Evolutionary conservation across 1,284 basidiomycete species (phyloP).

Genomic region (Neolentinus lepideus): DNA sequence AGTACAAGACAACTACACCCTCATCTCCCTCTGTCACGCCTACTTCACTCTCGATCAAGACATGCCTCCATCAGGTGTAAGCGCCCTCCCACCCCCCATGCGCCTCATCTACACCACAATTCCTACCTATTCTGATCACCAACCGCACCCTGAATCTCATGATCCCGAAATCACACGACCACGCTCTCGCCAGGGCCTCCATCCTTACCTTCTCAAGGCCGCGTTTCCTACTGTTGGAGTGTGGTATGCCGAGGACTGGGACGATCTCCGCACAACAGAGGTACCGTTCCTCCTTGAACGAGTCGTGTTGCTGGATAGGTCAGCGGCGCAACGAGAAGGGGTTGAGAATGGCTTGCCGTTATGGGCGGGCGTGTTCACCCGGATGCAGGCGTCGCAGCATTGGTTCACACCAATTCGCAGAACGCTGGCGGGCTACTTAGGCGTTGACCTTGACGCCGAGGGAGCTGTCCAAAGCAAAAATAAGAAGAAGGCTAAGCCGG

Average conservation of each 20-base stretch:
- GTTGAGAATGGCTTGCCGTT: slow-evolving; percentile 29
- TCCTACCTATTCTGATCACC: slow-evolving; percentile 43
- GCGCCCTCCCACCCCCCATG: slow-evolving; percentile 56
- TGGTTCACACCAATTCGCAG: slow-evolving; percentile 74
- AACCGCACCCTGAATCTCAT: slow-evolving; percentile 28
- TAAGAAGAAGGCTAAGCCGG: slow-evolving; percentile 26
- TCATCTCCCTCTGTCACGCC: slow-evolving; percentile 75
- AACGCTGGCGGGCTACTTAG: slow-evolving; percentile 47
- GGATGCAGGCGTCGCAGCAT: slow-evolving; percentile 40
- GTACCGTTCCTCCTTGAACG: slow-evolving; percentile 71
- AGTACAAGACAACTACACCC: slow-evolving; percentile 55
- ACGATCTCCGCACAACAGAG: slow-evolving; percentile 60
- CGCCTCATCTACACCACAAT: slow-evolving; percentile 70
- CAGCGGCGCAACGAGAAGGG: slow-evolving; percentile 37
- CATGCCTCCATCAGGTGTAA: slow-evolving; percentile 41
- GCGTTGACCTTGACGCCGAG: slow-evolving; percentile 12
- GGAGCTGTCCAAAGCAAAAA: background rate
- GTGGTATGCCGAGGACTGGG: slow-evolving; percentile 70
- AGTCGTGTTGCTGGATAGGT: slow-evolving; percentile 68
- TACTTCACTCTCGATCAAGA: slow-evolving; percentile 62
- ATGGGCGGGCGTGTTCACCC: slow-evolving; percentile 56
- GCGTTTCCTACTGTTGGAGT: slow-evolving; percentile 67
- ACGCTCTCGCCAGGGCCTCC: slow-evolving; percentile 49
- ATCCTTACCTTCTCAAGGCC: slow-evolving; percentile 56
- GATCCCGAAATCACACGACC: slow-evolving; percentile 35